Evolutionary conservation across 495 filamentous ascomycete species (phyloP), one percentile per base, ranked within the genome.

Genomic region (Talaromyces stipitatus): DNA sequence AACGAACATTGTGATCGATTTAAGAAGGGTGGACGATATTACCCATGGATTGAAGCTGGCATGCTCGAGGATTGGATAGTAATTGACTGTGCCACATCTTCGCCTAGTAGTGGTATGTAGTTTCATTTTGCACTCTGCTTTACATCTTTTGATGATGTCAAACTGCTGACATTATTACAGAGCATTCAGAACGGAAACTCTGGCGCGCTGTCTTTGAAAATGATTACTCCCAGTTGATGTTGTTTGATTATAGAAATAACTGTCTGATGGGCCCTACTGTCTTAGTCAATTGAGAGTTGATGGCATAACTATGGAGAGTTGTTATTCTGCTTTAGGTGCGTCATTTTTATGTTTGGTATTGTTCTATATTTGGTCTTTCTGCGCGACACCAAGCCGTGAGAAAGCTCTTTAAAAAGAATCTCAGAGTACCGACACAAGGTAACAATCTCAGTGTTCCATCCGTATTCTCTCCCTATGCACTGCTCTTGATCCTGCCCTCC

Each of bases 71-170:
- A 62, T 53, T 62, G 60, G 57, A 54, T 59, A 2, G 54, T 62
- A 36, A 62, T 62, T 52, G 41, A 60, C 26, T 60, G 60, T 54
- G 60, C 48, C 18, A 60, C 51, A 45, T 59, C 60, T 48, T 47
- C 16, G 24, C 57, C 58, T 33, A 18, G 33, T 26, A 50, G 11
- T 23, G 38, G 58, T 60, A 36, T 33, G 53, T 60, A 54, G 28
- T 45, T 29, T 38, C 32, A 29, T 51, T n/a, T 30, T 51, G 23
- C 18, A 54, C 29, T 33, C 18, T 30, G 23, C 32, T 54, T 51
- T 46, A 22, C 50, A 46, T 59, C n/a, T 18, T 18, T 28, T 59
- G 27, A 33, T 33, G 30, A n/a, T n/a, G 16, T 58, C 56, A 54
- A 46, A 16, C 48, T 33, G 43, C 55, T 57, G 5, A 57, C 45